Conservation (phyloP, 2,329 filamentous ascomycete species). For the Beauveria sp. region DNA sequence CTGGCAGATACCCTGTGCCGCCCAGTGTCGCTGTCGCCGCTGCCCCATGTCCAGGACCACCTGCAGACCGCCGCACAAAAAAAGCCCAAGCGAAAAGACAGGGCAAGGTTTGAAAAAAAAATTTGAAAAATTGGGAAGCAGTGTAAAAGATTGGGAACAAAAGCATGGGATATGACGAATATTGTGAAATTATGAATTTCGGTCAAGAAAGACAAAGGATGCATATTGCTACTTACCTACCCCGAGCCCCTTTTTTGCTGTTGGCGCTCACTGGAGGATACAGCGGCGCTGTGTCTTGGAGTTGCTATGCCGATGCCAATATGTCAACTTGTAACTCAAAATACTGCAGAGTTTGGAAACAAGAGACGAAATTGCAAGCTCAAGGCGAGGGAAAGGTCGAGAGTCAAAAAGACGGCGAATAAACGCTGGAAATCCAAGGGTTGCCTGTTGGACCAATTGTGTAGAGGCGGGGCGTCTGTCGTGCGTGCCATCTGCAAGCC, state of each 20-base stretch:
- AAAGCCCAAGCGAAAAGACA: constrained; percentile 8
- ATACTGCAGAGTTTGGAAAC: not conserved
- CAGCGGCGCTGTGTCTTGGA: not conserved
- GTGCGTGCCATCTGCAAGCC: constrained; percentile 3
- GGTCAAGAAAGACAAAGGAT: not conserved
- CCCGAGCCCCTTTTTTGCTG: not conserved
- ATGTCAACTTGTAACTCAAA: not conserved
- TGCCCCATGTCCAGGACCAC: constrained; percentile 2
- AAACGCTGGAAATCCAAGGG: not conserved
- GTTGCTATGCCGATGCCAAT: not conserved
- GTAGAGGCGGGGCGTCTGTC: constrained; percentile 3
- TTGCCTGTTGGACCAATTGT: not conserved
- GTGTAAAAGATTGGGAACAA: not conserved
- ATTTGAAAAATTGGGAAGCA: not conserved
- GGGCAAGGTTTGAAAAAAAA: not conserved
- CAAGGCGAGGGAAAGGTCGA: not conserved
- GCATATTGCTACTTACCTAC: not conserved
- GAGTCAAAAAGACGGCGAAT: not conserved
- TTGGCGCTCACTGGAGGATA: not conserved
- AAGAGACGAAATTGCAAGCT: not conserved
- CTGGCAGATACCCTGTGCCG: not conserved
- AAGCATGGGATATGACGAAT: not conserved
- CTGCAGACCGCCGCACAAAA: constrained; percentile 9
- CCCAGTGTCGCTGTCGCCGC: not conserved
- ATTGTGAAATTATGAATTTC: not conserved